Conservation (phyloP, 176 grass and related monocot species). For the Aegilops umbellulata region DNA sequence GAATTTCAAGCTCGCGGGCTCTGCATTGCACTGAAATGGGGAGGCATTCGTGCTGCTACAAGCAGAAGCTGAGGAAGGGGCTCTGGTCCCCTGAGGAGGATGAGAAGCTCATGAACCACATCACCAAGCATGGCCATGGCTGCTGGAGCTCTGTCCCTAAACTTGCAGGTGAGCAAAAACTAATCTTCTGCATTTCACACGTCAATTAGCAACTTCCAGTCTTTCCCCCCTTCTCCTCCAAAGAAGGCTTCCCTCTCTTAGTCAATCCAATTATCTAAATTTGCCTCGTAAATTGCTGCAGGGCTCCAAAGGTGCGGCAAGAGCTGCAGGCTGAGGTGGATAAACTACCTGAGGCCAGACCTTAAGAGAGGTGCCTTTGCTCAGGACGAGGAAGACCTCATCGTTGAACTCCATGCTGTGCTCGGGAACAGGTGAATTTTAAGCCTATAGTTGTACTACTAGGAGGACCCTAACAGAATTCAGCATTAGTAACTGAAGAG, state of each 20-base stretch:
- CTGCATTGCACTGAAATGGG: constrained; percentile 60
- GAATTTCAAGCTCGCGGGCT: constrained; percentile 24
- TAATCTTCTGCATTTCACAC: background rate
- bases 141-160: constrained; percentile 86
- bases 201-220: background rate
- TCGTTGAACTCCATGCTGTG: constrained; percentile 72
- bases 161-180: constrained; percentile 47
- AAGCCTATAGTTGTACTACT: background rate
- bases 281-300: constrained; percentile 29
- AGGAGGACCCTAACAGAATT: constrained; percentile 23
- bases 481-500: background rate
- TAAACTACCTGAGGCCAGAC: constrained; percentile 86
- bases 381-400: constrained; percentile 71
- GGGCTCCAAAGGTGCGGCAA: constrained; percentile 86
- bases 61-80: constrained; percentile 75
- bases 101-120: constrained; percentile 75
- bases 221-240: constrained; percentile 7
- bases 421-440: constrained; percentile 68
- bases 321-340: constrained; percentile 90
- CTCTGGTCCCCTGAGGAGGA: constrained; percentile 88
- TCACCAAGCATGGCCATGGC: constrained; percentile 67
- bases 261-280: constrained; percentile 19
- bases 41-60: constrained; percentile 81
- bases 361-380: constrained; percentile 81
- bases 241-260: background rate